A percentile compares a stretch with the other conserved stretches of the same genome.
These are phyloP conservation scores for Cystobasidiaceae sp. DNA, from an alignment of 1,284 basidiomycete species.

Conservation along the genomic window DNA sequence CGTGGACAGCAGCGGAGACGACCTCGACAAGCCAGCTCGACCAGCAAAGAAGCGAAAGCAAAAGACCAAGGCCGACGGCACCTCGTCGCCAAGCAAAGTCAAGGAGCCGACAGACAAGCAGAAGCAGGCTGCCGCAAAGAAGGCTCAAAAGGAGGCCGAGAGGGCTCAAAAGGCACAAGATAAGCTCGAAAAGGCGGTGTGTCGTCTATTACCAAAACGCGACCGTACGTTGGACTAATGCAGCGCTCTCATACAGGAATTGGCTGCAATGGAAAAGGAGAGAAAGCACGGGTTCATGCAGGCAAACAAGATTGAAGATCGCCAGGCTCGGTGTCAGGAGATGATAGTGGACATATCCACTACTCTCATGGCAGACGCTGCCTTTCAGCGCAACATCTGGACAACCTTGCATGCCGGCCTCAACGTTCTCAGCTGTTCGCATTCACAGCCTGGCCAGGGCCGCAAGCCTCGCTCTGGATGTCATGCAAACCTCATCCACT, in stretches of 20 bases:
- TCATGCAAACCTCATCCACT: slow-evolving; percentile 9
- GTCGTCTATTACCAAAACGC: neutral
- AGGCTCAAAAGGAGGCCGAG: slow-evolving; percentile 11
- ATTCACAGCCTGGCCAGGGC: neutral
- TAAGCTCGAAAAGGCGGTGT: slow-evolving; percentile 12
- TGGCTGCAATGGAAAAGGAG: slow-evolving; percentile 18
- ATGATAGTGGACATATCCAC: slow-evolving; percentile 1
- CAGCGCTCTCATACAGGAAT: slow-evolving; percentile 1
- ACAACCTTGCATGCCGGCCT: slow-evolving; percentile 3
- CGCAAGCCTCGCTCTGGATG: neutral
- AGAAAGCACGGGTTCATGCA: slow-evolving; percentile 1
- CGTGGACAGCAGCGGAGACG: slow-evolving; percentile 1
- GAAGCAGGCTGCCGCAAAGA: slow-evolving; percentile 17
- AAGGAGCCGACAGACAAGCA: slow-evolving; percentile 7
- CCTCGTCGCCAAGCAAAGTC: neutral
- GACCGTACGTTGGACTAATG: too few species aligned
- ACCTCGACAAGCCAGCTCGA: slow-evolving; percentile 1
- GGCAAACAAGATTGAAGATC: slow-evolving; percentile 15
- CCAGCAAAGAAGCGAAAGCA: slow-evolving; percentile 6
- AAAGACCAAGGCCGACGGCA: too few species aligned
- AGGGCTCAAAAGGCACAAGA: slow-evolving; percentile 23
- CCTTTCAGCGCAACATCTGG: slow-evolving; percentile 17
- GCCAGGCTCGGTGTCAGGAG: slow-evolving; percentile 8
- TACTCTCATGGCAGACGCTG: slow-evolving; percentile 2
- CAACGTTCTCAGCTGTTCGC: neutral